Conservation (phyloP, 2,329 filamentous ascomycete species). For the Colletotrichum chrysophilum region DNA sequence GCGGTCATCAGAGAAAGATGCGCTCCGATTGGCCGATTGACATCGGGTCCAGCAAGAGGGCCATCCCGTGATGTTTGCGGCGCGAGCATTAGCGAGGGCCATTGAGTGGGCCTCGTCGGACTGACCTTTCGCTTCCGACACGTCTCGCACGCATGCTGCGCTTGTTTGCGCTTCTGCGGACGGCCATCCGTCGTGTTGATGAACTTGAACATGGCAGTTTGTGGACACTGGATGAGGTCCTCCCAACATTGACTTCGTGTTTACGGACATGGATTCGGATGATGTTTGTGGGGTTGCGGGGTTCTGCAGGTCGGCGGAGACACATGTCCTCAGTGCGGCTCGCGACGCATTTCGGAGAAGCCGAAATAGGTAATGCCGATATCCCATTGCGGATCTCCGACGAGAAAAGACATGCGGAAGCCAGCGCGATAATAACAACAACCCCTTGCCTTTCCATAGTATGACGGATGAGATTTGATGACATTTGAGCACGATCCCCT, state of each 20-base stretch:
- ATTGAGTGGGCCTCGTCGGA: not conserved
- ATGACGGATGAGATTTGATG: not conserved
- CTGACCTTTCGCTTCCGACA: constrained; percentile 23
- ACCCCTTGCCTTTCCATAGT: not conserved
- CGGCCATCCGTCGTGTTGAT: constrained; percentile 20
- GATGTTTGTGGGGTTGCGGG: not conserved
- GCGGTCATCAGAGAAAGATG: not conserved
- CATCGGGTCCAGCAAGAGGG: not conserved
- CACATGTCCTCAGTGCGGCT: not conserved
- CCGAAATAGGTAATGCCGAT: not conserved
- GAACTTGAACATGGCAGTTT: constrained; percentile 21
- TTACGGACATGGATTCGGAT: not conserved
- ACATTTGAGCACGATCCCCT: fast-evolving
- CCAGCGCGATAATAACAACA: not conserved
- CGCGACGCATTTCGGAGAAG: not conserved
- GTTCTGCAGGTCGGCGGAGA: not conserved
- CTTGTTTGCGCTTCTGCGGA: constrained; percentile 15
- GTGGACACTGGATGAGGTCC: not conserved
- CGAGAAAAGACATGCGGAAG: fast-evolving
- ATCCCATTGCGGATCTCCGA: not conserved
- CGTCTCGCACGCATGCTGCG: constrained; percentile 16
- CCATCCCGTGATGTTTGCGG: not conserved
- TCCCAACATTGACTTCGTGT: not conserved
- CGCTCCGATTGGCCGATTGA: not conserved
- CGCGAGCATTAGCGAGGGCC: not conserved